Evolutionary conservation across 306 rosid species (phyloP).

Genomic region (Prunus armeniaca): DNA sequence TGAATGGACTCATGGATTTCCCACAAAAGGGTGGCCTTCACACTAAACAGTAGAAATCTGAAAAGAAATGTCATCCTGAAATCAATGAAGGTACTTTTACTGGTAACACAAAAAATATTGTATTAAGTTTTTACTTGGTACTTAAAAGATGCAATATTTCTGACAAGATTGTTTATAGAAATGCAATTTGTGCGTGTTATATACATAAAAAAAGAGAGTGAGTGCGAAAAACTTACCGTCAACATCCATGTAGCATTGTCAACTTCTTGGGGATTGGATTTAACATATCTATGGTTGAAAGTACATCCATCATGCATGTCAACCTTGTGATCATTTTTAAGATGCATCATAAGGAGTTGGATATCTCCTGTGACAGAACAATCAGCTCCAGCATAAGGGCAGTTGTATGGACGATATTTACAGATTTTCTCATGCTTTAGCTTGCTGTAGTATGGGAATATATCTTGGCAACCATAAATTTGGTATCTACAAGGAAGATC

Average conservation of each 20-base stretch:
- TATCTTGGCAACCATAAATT: constrained; percentile 44
- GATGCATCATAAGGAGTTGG: constrained; percentile 47
- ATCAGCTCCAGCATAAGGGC: constrained; percentile 57
- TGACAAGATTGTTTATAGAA: neutral
- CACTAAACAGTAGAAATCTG: neutral
- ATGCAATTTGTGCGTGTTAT: neutral
- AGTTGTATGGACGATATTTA: constrained; percentile 44
- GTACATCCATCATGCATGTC: constrained; percentile 57
- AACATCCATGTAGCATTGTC: constrained; percentile 62
- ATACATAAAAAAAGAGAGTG: neutral
- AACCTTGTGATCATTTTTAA: constrained; percentile 50
- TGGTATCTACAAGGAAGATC: constrained; percentile 54
- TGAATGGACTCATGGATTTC: neutral
- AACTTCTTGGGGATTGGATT: constrained; percentile 52
- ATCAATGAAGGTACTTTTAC: neutral
- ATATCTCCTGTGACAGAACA: constrained; percentile 52
- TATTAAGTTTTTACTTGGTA: neutral
- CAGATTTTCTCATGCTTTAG: constrained; percentile 54
- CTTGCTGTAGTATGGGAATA: constrained; percentile 50
- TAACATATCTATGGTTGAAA: constrained; percentile 59
- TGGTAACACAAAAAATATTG: neutral
- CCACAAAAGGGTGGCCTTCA: neutral
- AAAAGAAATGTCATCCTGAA: neutral
- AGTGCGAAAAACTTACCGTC: constrained; percentile 33
- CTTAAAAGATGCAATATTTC: neutral